Percentiles rank a stretch among this genome's conserved stretches.
Conservation (phyloP, 2,329 filamentous ascomycete genomes). For the Neofusicoccum umdonicola region DNA sequence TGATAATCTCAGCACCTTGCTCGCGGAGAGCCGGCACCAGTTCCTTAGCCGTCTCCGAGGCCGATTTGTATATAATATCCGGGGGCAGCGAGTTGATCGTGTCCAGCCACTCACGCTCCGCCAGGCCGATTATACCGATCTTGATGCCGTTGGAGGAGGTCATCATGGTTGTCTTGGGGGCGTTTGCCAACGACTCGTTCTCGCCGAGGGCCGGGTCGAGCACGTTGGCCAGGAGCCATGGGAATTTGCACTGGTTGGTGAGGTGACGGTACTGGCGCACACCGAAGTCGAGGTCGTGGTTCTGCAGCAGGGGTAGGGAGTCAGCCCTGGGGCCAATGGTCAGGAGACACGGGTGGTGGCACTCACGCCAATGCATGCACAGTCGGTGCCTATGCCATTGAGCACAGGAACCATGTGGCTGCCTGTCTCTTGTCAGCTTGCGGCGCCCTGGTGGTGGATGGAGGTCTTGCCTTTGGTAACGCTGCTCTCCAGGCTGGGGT, state of each 20-base stretch:
- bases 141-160: conserved; percentile 81
- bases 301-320: conserved; percentile 46
- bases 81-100: conserved; percentile 86
- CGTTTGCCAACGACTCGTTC: conserved; percentile 71
- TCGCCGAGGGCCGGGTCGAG: conserved; percentile 79
- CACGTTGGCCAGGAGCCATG: conserved; percentile 87
- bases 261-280: conserved; percentile 76
- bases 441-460: not conserved
- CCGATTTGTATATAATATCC: conserved; percentile 77
- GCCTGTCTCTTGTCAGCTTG: conserved; percentile 40
- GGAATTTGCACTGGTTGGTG: conserved; percentile 72
- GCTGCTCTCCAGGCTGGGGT: conserved; percentile 82
- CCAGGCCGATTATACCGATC: conserved; percentile 79
- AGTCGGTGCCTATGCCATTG: conserved; percentile 73
- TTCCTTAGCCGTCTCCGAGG: conserved; percentile 70
- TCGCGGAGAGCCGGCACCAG: conserved; percentile 70
- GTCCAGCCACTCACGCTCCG: conserved; percentile 82
- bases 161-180: conserved; percentile 71
- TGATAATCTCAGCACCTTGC: conserved; percentile 77
- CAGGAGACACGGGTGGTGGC: not conserved
- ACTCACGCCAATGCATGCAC: conserved; percentile 77
- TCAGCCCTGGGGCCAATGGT: not conserved
- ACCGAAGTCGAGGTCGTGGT: conserved; percentile 92
- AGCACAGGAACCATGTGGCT: conserved; percentile 85
- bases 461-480: conserved; percentile 71